A percentile compares a stretch with the other conserved stretches of the same genome.
Evolutionary conservation across 768 basidiomycete species (phyloP).

Genomic region (Calocybe cyanea): DNA sequence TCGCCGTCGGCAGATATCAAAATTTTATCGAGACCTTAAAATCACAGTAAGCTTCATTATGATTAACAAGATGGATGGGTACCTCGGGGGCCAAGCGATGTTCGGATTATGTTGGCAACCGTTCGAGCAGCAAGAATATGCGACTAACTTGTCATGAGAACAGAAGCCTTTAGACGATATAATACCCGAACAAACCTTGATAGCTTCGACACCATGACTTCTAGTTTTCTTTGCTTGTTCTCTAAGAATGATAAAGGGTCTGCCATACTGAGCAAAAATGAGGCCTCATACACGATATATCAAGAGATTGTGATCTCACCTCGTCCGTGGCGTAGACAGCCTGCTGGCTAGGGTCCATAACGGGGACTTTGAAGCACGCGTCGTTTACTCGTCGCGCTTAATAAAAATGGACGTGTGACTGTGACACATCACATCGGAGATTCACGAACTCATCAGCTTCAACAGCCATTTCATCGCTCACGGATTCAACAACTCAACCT

Average conservation of each 20-base stretch:
- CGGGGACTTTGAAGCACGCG: constrained; percentile 4
- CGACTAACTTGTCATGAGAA: constrained; percentile 41
- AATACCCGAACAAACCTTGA: constrained; percentile 59
- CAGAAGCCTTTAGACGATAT: constrained; percentile 11
- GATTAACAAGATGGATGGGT: constrained; percentile 8
- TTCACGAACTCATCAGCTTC: constrained; percentile 25
- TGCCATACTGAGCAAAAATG: constrained; percentile 63
- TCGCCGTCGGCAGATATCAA: constrained; percentile 96
- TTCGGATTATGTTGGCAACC: constrained; percentile 91
- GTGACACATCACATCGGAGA: constrained; percentile 31
- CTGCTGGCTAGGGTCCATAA: constrained; percentile 45
- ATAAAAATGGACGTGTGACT: constrained; percentile 22
- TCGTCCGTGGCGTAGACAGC: constrained; percentile 88
- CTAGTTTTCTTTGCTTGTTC: constrained; percentile 93
- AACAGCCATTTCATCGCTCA: constrained; percentile 32
- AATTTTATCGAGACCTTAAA: constrained; percentile 87
- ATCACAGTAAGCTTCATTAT: constrained; percentile 1
- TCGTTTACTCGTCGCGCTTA: constrained; percentile 31
- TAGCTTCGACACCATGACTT: constrained; percentile 89
- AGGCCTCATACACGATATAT: background rate
- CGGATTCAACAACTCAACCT: constrained; percentile 24
- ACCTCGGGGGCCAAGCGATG: constrained; percentile 95
- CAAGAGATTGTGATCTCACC: constrained; percentile 32
- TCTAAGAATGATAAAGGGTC: constrained; percentile 96
- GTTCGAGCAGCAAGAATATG: constrained; percentile 95